Percentiles rank a stretch among this genome's conserved stretches.
phyloP scores from a whole-genome alignment of 1,284 basidiomycete species.

The Ustilago tritici region DNA sequence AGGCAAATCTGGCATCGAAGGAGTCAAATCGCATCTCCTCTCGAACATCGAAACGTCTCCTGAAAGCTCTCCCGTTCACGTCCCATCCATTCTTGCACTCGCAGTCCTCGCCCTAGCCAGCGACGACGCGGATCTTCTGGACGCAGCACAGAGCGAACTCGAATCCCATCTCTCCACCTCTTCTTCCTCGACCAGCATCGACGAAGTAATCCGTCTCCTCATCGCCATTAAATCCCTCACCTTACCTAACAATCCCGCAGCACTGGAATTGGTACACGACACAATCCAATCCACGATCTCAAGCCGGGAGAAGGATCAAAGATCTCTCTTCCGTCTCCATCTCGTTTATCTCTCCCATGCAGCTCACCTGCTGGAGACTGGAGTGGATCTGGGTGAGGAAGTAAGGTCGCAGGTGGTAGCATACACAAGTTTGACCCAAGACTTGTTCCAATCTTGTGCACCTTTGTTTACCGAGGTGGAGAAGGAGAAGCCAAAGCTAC shows the following conservation, averaged over 20 bases:
- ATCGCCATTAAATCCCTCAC: slow-evolving; percentile 20
- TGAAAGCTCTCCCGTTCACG: slow-evolving; percentile 70
- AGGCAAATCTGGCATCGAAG: slow-evolving; percentile 14
- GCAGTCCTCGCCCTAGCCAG: slow-evolving; percentile 87
- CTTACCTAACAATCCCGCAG: neutral
- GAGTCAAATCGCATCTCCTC: slow-evolving; percentile 27
- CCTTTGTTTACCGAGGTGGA: slow-evolving; percentile 26
- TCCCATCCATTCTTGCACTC: slow-evolving; percentile 83
- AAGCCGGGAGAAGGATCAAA: slow-evolving; percentile 12
- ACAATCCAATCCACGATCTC: slow-evolving; percentile 21
- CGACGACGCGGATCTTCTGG: slow-evolving; percentile 81
- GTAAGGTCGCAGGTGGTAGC: slow-evolving; percentile 18
- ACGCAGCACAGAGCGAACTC: slow-evolving; percentile 87
- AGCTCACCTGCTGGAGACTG: neutral
- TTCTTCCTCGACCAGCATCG: neutral
- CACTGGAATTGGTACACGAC: slow-evolving; percentile 21
- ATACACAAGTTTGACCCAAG: slow-evolving; percentile 24
- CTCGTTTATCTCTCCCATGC: slow-evolving; percentile 29
- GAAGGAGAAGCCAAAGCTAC: slow-evolving; percentile 6
- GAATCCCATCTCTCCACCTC: slow-evolving; percentile 9
- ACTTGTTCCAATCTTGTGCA: slow-evolving; percentile 22
- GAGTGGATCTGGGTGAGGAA: slow-evolving; percentile 11
- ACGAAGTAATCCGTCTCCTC: slow-evolving; percentile 23
- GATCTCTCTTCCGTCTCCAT: slow-evolving; percentile 26
- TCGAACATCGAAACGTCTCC: slow-evolving; percentile 13